A percentile compares a stretch with the other conserved stretches of the same genome.
These are phyloP conservation scores for Megacollybia platyphylla DNA, from an alignment of 1,284 basidiomycete genomes.

Conservation along the genomic window DNA sequence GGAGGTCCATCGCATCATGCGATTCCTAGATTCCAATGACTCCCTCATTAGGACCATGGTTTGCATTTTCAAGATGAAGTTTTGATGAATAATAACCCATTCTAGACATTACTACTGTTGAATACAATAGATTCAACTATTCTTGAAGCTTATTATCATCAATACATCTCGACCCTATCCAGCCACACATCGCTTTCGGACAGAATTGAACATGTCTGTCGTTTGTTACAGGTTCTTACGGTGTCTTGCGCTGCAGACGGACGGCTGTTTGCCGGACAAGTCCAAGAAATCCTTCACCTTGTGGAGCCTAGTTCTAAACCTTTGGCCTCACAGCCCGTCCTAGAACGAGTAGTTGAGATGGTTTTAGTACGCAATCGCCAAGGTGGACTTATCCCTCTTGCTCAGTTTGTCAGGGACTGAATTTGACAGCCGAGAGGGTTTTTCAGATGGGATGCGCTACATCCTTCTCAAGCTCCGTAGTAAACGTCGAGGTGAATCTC, in stretches of 20 bases:
- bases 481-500: constrained; percentile 22
- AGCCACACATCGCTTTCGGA: constrained; percentile 18
- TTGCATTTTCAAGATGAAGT: constrained; percentile 6
- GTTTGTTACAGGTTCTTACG: constrained; percentile 45
- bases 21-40: constrained; percentile 47
- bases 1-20: constrained; percentile 62
- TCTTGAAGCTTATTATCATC: constrained; percentile 39
- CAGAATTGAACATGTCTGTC: constrained; percentile 23
- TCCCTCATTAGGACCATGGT: constrained; percentile 46
- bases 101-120: constrained; percentile 45
- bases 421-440: constrained; percentile 21
- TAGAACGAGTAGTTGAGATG: constrained; percentile 42
- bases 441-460: constrained; percentile 39
- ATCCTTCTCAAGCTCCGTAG: constrained; percentile 34
- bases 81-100: background rate
- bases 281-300: constrained; percentile 31
- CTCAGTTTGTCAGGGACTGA: constrained; percentile 2
- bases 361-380: constrained; percentile 33
- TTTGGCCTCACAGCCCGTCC: constrained; percentile 22
- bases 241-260: constrained; percentile 37
- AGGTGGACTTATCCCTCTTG: constrained; percentile 21
- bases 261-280: constrained; percentile 40
- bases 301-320: constrained; percentile 22
- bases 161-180: constrained; percentile 26
- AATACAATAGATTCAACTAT: constrained; percentile 42